phyloP scores from a whole-genome alignment of 441 rosid genomes.

The Eutrema salsugineum region DNA sequence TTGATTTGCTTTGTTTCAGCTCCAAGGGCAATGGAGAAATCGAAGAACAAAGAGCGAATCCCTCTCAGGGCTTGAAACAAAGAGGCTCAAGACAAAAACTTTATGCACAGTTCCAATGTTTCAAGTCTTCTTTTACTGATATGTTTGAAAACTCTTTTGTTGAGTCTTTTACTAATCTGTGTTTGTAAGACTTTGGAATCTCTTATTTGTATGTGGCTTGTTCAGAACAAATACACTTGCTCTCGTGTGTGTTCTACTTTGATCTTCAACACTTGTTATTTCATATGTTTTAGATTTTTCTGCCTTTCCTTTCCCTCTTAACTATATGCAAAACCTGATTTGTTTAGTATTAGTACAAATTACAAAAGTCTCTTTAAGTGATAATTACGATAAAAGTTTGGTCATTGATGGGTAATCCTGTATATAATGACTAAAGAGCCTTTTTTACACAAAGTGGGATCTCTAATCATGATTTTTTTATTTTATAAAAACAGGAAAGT shows the following conservation, averaged over 20 bases:
- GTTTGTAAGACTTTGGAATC: constrained; percentile 1
- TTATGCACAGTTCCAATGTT: constrained; percentile 28
- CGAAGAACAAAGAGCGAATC: constrained; percentile 22
- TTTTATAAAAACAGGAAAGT: not conserved
- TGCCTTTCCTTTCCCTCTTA: not conserved
- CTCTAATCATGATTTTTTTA: constrained; percentile 1
- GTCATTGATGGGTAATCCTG: constrained; percentile 1
- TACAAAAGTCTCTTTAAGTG: constrained; percentile 15
- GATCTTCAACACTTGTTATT: not conserved
- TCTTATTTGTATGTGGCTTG: constrained; percentile 10
- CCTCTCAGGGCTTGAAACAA: not conserved
- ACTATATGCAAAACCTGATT: not conserved
- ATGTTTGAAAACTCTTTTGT: constrained; percentile 14
- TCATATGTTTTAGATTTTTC: no score
- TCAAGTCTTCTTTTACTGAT: constrained; percentile 12
- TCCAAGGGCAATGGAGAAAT: constrained; percentile 31
- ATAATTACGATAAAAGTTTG: constrained; percentile 19
- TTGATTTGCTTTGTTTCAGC: constrained; percentile 12
- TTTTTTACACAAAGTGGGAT: constrained; percentile 15
- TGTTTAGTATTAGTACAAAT: constrained; percentile 4
- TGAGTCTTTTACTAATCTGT: constrained; percentile 15
- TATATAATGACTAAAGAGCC: constrained; percentile 4
- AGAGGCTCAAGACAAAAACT: constrained; percentile 9
- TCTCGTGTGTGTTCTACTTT: constrained; percentile 16
- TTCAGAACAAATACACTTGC: constrained; percentile 10